Evolutionary conservation across 2,329 filamentous ascomycete species (phyloP), one percentile per base, ranked within the genome.

Genomic region (Blastomyces parvus): DNA sequence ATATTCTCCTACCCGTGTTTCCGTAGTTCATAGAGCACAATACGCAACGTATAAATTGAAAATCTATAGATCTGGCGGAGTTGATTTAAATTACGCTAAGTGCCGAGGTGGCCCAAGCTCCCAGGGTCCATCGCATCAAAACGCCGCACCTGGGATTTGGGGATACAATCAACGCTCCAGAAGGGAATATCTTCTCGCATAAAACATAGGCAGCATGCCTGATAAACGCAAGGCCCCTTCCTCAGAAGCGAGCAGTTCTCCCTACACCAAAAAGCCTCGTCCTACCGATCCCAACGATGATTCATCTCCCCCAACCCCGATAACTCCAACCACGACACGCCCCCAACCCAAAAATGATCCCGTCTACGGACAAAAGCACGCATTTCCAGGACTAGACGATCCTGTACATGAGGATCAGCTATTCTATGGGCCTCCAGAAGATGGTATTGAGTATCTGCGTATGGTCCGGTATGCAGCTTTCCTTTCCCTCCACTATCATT

Each of bases 361-460:
- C 11, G 83, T 84, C 2, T 90, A 86, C 74, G 88, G 88, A 50
- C 88, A 90, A 75, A 84, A 86, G 74, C 85, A 85, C 69, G 88
- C 88, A 53, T 88, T 91, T 68, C 86, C 87, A 7, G 82, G 82
- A n/a, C 75, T 84, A 17, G 82, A 84, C 56, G 79, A 82, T 64
- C 64, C 72, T 50, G 68, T 67, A n/a, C 73, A 78, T 3, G 75
- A 72, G 11, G 82, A 84, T 48, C 85, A 87, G 64, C 76, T 86
- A 0, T 85, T 87, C 62, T 88, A 88, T 67, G 87, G 88, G 58
- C 85, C 87, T 59, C 84, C 87, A 62, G 78, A 81, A 40, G 86
- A 89, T 74, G 87, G 87, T 1, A 76, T 90, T 69, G 85, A 84
- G 60, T 91, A 91, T 76, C 74, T 91, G 65, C 82, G 81, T 68